These are phyloP conservation scores for Chamaenerion angustifolium DNA, from an alignment of 345 rosid genomes.

Conservation along the genomic window DNA sequence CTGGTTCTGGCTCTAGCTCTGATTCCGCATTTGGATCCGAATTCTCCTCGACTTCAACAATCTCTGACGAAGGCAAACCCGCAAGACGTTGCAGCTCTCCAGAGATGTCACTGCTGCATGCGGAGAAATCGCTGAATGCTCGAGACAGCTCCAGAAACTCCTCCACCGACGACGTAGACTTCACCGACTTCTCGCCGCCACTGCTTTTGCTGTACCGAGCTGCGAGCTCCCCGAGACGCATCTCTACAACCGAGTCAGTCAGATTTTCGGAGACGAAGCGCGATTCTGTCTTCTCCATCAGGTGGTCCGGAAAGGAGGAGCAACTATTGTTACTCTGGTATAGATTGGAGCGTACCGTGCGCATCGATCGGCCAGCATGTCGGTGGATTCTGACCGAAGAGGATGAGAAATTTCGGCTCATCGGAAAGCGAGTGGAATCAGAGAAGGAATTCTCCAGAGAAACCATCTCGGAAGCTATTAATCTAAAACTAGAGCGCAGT, in stretches of 20 bases:
- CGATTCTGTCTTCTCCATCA: constrained; percentile 22
- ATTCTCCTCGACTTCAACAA: constrained; percentile 1
- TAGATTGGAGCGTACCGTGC: constrained; percentile 43
- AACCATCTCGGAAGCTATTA: not conserved
- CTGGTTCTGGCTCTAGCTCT: not conserved
- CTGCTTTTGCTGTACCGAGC: constrained; percentile 7
- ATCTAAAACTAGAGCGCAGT: no score
- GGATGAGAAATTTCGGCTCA: constrained; percentile 18
- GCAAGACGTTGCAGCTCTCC: constrained; percentile 81
- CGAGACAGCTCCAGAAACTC: constrained; percentile 60
- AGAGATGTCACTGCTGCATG: constrained; percentile 74
- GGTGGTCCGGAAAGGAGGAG: constrained; percentile 31
- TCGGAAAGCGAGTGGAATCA: constrained; percentile 36
- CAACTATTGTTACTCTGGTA: constrained; percentile 28
- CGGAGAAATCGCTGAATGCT: constrained; percentile 72
- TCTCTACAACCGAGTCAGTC: constrained; percentile 61
- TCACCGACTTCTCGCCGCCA: constrained; percentile 16
- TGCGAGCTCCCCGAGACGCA: constrained; percentile 74
- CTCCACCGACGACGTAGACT: constrained; percentile 20
- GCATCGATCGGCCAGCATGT: constrained; percentile 60
- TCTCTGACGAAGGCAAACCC: constrained; percentile 34
- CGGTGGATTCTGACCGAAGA: constrained; percentile 33
- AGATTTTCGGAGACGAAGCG: constrained; percentile 41
- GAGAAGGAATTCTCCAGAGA: constrained; percentile 49
- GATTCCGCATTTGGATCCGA: constrained; percentile 13